phyloP scores from a whole-genome alignment of 2,329 filamentous ascomycete genomes.

The Lasiodiplodia sp. region DNA sequence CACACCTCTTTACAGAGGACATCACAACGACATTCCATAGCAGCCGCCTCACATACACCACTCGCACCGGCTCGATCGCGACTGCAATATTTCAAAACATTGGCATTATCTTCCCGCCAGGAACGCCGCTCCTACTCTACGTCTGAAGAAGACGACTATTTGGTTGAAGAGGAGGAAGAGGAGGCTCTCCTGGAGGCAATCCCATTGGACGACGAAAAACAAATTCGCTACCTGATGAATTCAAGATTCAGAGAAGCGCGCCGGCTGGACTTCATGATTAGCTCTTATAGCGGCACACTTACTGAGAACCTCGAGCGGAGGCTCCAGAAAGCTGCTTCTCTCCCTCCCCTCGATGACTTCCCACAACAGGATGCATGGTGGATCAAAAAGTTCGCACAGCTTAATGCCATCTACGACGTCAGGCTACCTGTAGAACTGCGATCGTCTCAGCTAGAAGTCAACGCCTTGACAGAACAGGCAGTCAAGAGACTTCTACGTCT shows the following conservation, averaged over 20 bases:
- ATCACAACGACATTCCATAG: not conserved
- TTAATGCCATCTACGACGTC: conserved; percentile 16
- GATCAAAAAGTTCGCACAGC: conserved; percentile 24
- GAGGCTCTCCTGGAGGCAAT: not conserved
- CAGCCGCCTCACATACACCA: not conserved
- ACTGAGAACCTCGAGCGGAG: not conserved
- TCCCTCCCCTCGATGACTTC: conserved; percentile 2
- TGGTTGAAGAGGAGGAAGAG: conserved; percentile 24
- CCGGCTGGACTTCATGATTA: not conserved
- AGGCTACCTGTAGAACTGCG: conserved; percentile 16
- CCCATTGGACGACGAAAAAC: not conserved
- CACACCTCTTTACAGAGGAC: not conserved
- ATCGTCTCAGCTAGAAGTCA: conserved; percentile 10
- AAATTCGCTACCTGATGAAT: conserved; percentile 5
- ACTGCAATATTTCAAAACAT: not conserved
- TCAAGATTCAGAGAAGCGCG: conserved; percentile 5
- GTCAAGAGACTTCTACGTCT: conserved; percentile 14
- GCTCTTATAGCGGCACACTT: not conserved
- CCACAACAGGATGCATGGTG: conserved; percentile 22
- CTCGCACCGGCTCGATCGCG: not conserved
- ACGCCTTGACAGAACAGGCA: conserved; percentile 22
- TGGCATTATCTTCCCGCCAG: not conserved
- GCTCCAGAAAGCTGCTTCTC: not conserved
- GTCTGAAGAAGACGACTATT: conserved; percentile 14
- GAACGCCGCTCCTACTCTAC: conserved; percentile 10